Evolutionary conservation across 768 basidiomycete species (phyloP).

Genomic region (Candolleomyces aberdarensis): DNA sequence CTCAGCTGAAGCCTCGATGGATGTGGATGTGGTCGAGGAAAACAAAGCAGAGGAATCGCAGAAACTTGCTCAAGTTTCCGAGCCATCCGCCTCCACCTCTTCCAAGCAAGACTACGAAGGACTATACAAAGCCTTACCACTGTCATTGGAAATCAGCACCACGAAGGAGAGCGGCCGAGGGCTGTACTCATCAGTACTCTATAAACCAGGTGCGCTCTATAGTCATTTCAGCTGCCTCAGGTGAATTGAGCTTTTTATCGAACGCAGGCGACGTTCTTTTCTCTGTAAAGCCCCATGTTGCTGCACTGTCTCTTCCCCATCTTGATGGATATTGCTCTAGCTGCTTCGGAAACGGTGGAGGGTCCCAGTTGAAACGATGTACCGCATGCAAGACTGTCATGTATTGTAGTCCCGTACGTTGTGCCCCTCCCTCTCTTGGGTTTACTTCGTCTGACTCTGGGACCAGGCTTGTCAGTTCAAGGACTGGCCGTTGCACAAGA

Average conservation of each 20-base stretch:
- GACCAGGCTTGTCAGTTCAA: slow-evolving; percentile 61
- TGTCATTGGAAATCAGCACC: slow-evolving; percentile 16
- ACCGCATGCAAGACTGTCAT: slow-evolving; percentile 63
- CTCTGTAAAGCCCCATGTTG: slow-evolving; percentile 54
- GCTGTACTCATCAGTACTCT: background rate
- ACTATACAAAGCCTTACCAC: slow-evolving; percentile 19
- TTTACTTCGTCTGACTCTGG: slow-evolving; percentile 1
- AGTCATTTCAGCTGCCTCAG: background rate
- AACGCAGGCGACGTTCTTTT: slow-evolving; percentile 57
- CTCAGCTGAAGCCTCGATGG: too few relatives aligned
- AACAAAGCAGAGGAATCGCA: too few relatives aligned
- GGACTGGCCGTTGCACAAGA: slow-evolving; percentile 76
- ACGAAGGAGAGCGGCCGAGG: slow-evolving; percentile 1
- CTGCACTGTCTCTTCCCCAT: slow-evolving; percentile 60
- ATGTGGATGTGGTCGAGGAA: too few relatives aligned
- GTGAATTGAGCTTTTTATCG: slow-evolving; percentile 3
- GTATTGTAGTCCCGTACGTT: slow-evolving; percentile 74
- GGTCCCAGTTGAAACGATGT: slow-evolving; percentile 58
- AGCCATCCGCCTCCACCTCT: background rate
- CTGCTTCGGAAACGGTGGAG: slow-evolving; percentile 46
- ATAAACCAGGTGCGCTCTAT: slow-evolving; percentile 3
- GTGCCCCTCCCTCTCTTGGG: background rate
- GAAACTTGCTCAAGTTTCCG: too few relatives aligned
- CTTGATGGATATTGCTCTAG: slow-evolving; percentile 66
- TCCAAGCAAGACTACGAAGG: background rate